Evolutionary conservation across 1,284 basidiomycete genomes (phyloP).

Genomic region (Blastosporella zonata): DNA sequence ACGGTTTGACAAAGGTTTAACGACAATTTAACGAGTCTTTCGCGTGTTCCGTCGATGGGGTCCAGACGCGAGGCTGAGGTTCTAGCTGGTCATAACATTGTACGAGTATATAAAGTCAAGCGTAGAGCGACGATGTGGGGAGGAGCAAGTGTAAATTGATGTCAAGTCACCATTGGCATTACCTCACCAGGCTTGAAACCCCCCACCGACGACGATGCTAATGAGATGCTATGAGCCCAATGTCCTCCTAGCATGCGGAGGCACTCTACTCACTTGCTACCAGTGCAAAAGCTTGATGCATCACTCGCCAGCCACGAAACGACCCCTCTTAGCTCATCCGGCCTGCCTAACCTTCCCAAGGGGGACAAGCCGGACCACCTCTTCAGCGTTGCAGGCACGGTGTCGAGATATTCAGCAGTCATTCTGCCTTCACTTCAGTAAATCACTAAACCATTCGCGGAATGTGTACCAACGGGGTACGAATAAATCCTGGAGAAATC

Average conservation of each 20-base stretch:
- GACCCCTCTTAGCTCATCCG: slow-evolving; percentile 75
- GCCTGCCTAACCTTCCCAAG: slow-evolving; percentile 70
- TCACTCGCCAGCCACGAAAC: slow-evolving; percentile 75
- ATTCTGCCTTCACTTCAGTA: slow-evolving; percentile 65
- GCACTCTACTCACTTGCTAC: slow-evolving; percentile 58
- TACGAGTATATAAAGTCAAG: no score
- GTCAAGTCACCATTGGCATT: no score
- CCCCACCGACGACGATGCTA: slow-evolving; percentile 5
- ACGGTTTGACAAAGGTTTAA: not conserved
- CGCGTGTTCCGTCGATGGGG: no score
- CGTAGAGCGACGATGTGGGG: no score
- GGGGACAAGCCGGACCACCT: slow-evolving; percentile 75
- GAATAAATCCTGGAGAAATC: slow-evolving; percentile 72
- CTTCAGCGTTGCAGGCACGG: slow-evolving; percentile 58
- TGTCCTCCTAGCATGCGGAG: not conserved
- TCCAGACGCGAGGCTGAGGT: no score
- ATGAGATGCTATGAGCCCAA: not conserved
- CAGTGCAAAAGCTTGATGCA: slow-evolving; percentile 72
- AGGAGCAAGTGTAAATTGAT: no score
- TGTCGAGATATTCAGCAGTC: slow-evolving; percentile 73
- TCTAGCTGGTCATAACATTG: no score
- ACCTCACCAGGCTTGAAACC: slow-evolving; percentile 1
- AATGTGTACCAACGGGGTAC: slow-evolving; percentile 53
- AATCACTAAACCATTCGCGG: not conserved
- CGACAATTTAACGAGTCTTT: no score